These are phyloP conservation scores for Eutrema yunnanense DNA, from an alignment of 345 rosid genomes.

Conservation along the genomic window DNA sequence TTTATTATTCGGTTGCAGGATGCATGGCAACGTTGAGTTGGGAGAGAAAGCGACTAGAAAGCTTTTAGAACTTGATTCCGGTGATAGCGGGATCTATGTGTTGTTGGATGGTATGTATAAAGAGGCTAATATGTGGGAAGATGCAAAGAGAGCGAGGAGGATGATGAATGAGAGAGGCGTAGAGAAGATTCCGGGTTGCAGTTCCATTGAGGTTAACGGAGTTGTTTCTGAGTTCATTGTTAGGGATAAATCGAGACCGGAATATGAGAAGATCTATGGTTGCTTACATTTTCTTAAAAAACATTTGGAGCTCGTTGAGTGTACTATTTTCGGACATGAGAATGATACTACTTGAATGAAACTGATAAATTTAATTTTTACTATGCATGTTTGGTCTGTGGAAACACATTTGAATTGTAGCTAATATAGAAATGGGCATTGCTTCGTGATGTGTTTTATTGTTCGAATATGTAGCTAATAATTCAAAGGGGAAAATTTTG, in stretches of 20 bases:
- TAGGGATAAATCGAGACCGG: conserved; percentile 61
- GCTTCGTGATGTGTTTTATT: too few relatives aligned
- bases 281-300: conserved; percentile 47
- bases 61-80: conserved; percentile 75
- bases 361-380: background rate
- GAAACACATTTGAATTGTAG: too few relatives aligned
- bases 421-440: too few relatives aligned
- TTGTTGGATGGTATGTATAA: conserved; percentile 65
- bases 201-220: conserved; percentile 67
- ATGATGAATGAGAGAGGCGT: conserved; percentile 68
- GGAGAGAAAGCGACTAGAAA: conserved; percentile 72
- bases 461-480: too few relatives aligned
- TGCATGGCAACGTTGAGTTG: conserved; percentile 51
- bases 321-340: background rate
- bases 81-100: conserved; percentile 77
- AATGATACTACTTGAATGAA: too few relatives aligned
- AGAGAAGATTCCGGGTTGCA: conserved; percentile 79
- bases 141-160: conserved; percentile 52
- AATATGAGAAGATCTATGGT: conserved; percentile 42
- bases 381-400: too few relatives aligned
- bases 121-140: conserved; percentile 74
- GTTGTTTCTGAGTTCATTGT: conserved; percentile 56
- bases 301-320: conserved; percentile 24
- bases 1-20: conserved; percentile 67
- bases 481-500: too few relatives aligned